Base-by-base conservation (phyloP, 2,329 filamentous ascomycete genomes). In the Alternaria alternata region DNA sequence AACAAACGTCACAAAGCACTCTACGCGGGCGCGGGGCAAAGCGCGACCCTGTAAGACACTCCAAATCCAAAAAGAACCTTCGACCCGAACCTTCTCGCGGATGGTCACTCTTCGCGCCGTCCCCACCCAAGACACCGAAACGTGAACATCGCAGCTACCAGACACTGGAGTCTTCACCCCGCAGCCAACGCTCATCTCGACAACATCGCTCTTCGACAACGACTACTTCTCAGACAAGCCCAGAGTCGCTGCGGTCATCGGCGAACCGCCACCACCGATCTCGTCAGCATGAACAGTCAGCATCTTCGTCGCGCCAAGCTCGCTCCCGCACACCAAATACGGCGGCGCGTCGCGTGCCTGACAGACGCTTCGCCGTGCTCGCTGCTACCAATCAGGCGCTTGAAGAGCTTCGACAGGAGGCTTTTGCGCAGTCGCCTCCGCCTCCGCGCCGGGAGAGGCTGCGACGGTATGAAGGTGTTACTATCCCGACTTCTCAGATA, bases 301-400 rank as follows among this genome's bases (percentile, higher is more conserved):
- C 68, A 20, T 54, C 67, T 11, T 55, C 67, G 6, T 48, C 64
- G 3, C 75, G 72, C 64, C 67, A 65, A 60, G 63, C 71, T 16
- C 74, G 68, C 16, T 74, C 73, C 32, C 66, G 70, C 4, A 75
- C 74, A 20, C 74, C 76, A 11, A 78, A 78, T 61, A 76, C 71
- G 12, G 56, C 71, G 38, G 75, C 68, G 18, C 72, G 68, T 28
- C 75, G 75, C 43, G 64, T 71, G 8, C 76, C 76, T n/a, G 76
- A 78, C 42, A 62, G 75, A 9, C 72, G 76, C n/a, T 78, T 78
- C 43, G 76, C 76, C 28, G 76, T 78, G 1, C 70, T 77, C 16
- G 76, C 76, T 42, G 75, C 75, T 6, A 78, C 76, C 4, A 77
- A 78, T 42, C 71, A 73, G 39, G 76, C 76, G 7, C 70, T 78